These are phyloP conservation scores for Phytophthora melonis DNA, from an alignment of 352 stramenopile genomes.

Conservation along the genomic window DNA sequence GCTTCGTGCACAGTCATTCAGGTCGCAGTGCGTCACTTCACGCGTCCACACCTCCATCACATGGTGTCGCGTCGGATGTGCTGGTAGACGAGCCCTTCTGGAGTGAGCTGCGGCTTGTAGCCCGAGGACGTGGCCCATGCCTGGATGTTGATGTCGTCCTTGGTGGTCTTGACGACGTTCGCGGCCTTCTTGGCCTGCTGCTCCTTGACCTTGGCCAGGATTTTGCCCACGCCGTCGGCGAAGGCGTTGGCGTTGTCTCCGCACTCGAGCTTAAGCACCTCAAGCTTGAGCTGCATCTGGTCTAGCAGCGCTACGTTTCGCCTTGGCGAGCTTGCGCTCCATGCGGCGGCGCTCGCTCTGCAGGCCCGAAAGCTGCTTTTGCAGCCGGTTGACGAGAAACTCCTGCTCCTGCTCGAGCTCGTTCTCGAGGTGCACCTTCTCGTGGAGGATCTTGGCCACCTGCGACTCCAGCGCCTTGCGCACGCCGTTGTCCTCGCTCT, in stretches of 20 bases:
- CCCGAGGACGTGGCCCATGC: constrained; percentile 41
- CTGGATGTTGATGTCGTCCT: constrained; percentile 75
- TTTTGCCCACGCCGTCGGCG: constrained; percentile 59
- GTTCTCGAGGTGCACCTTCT: constrained; percentile 89
- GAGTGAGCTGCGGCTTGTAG: constrained; percentile 49
- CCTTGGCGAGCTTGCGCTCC: constrained; percentile 79
- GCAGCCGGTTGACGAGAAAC: constrained; percentile 86
- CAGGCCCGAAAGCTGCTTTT: constrained; percentile 82
- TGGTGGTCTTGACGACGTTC: constrained; percentile 53
- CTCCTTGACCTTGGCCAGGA: constrained; percentile 61
- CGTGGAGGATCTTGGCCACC: constrained; percentile 81
- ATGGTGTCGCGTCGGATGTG: constrained; percentile 82
- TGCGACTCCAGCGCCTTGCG: constrained; percentile 80
- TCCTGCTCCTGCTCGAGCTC: constrained; percentile 91
- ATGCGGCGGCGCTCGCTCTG: constrained; percentile 77
- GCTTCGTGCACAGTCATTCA: not conserved
- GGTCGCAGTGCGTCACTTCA: not conserved
- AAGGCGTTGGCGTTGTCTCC: constrained; percentile 73
- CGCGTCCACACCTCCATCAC: constrained; percentile 38
- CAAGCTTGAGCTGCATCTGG: constrained; percentile 73
- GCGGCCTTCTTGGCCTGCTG: constrained; percentile 63
- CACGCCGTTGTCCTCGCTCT: constrained; percentile 70
- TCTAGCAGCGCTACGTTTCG: constrained; percentile 79
- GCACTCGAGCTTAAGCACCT: constrained; percentile 59
- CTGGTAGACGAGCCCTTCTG: constrained; percentile 68